Conservation (phyloP, 306 rosid genomes). For the Senna siamea region DNA sequence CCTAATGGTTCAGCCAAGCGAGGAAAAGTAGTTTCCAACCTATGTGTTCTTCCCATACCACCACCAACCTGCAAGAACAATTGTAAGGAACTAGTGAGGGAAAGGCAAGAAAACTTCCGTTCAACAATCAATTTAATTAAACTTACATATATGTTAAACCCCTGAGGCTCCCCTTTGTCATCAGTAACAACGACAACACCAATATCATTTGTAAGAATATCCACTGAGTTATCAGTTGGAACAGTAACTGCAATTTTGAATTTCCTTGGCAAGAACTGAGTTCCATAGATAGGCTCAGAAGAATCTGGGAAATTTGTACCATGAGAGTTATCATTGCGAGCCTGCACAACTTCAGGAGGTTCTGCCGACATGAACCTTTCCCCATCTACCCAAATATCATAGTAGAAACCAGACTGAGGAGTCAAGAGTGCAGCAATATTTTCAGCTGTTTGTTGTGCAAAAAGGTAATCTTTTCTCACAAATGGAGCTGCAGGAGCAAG, state of each 20-base stretch:
- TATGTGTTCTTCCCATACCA: slow-evolving; percentile 99
- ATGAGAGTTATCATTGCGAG: slow-evolving; percentile 90
- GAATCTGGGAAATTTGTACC: slow-evolving; percentile 92
- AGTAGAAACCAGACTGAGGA: slow-evolving; percentile 98
- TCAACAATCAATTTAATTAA: slow-evolving; percentile 21
- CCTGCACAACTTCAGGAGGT: slow-evolving; percentile 78
- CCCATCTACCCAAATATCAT: slow-evolving; percentile 98
- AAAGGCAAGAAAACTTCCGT: slow-evolving; percentile 15
- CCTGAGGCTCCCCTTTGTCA: slow-evolving; percentile 85
- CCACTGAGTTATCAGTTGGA: slow-evolving; percentile 96
- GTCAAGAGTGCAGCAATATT: slow-evolving; percentile 83
- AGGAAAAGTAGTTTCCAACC: slow-evolving; percentile 84
- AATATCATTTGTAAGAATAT: slow-evolving; percentile 87
- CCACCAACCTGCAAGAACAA: slow-evolving; percentile 88
- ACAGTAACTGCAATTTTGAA: slow-evolving; percentile 97
- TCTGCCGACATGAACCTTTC: slow-evolving; percentile 79
- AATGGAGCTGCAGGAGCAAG: slow-evolving; percentile 98
- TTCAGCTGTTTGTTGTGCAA: slow-evolving; percentile 94
- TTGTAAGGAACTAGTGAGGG: slow-evolving; percentile 37
- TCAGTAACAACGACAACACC: slow-evolving; percentile 84
- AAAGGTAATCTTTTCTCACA: slow-evolving; percentile 77
- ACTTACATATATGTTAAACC: slow-evolving; percentile 93
- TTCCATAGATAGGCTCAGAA: slow-evolving; percentile 94
- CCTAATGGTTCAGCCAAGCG: slow-evolving; percentile 92
- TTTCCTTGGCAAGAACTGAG: slow-evolving; percentile 96